Conservation (phyloP, 139 green algal genomes). For the Micractinium sp. region DNA sequence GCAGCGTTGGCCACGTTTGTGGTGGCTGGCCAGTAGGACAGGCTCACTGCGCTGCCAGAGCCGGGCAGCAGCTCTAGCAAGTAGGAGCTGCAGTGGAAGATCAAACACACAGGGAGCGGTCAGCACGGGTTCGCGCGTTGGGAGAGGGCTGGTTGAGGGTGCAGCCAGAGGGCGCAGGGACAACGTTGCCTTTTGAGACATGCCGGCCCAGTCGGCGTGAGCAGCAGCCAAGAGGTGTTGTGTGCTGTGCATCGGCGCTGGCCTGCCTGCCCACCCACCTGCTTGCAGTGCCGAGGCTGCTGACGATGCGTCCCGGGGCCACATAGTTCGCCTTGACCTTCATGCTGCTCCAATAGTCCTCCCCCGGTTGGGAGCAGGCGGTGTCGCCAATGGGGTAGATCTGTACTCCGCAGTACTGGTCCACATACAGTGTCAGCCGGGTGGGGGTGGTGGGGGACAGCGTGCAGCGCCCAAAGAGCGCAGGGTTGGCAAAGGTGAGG, state of each 20-base stretch:
- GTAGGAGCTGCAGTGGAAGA: conserved; percentile 5
- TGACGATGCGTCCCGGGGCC: not conserved
- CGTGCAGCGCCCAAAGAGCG: conserved; percentile 17
- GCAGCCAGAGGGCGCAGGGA: not conserved
- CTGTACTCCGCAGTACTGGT: not conserved
- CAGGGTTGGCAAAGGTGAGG: not conserved
- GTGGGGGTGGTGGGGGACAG: not conserved
- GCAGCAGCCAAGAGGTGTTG: not conserved
- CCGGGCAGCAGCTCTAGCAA: not conserved
- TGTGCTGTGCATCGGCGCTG: not conserved
- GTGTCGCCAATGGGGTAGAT: conserved; percentile 8
- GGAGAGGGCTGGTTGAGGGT: not conserved
- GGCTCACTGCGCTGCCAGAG: not conserved
- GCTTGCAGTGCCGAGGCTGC: not conserved
- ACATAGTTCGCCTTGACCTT: conserved; percentile 4
- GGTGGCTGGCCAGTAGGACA: conserved; percentile 22
- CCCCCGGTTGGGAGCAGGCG: conserved; percentile 3
- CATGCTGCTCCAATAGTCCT: not conserved
- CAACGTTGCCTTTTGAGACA: not conserved
- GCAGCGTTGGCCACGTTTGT: not conserved
- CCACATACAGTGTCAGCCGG: conserved; percentile 2
- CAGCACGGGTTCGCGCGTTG: too few species aligned
- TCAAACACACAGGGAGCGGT: not conserved
- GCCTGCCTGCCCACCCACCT: not conserved
- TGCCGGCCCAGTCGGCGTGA: too few species aligned